Evolutionary conservation across 495 filamentous ascomycete genomes (phyloP).

Genomic region (Neohortaea acidophila): DNA sequence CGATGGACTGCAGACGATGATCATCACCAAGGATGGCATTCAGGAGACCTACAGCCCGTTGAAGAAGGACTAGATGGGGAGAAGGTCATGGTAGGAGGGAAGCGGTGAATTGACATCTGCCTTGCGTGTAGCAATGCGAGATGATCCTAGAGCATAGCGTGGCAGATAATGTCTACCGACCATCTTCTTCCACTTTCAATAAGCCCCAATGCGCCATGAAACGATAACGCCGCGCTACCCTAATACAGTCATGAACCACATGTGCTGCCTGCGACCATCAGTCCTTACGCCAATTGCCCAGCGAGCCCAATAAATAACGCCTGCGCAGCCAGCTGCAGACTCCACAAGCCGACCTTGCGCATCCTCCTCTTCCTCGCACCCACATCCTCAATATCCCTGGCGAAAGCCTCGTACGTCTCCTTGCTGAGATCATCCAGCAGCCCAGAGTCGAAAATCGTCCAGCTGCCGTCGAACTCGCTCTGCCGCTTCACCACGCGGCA

Average conservation of each 20-base stretch:
- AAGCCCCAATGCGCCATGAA: too few species aligned
- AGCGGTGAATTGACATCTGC: neutral
- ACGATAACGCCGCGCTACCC: conserved; percentile 26
- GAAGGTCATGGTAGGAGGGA: neutral
- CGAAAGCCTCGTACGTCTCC: conserved; percentile 88
- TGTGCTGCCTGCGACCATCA: neutral
- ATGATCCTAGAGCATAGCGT: conserved; percentile 1
- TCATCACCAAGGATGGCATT: conserved; percentile 74
- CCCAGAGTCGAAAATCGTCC: conserved; percentile 87
- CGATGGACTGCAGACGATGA: conserved; percentile 88
- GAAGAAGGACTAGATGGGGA: conserved; percentile 59
- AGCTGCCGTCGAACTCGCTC: conserved; percentile 84
- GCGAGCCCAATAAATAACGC: conserved; percentile 93
- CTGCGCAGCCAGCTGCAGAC: conserved; percentile 74
- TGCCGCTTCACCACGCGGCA: conserved; percentile 82
- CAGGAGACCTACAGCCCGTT: conserved; percentile 68
- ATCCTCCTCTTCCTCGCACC: conserved; percentile 71
- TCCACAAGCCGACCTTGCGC: conserved; percentile 95
- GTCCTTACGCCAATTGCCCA: conserved; percentile 51
- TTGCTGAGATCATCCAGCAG: conserved; percentile 91
- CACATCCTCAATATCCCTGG: conserved; percentile 70
- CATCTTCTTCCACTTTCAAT: neutral
- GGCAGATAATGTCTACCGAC: too few species aligned
- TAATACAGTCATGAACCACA: neutral
- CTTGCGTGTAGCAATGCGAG: neutral